Evolutionary conservation across 2,329 filamentous ascomycete genomes (phyloP).

Genomic region (Hymenoscyphus scutula): DNA sequence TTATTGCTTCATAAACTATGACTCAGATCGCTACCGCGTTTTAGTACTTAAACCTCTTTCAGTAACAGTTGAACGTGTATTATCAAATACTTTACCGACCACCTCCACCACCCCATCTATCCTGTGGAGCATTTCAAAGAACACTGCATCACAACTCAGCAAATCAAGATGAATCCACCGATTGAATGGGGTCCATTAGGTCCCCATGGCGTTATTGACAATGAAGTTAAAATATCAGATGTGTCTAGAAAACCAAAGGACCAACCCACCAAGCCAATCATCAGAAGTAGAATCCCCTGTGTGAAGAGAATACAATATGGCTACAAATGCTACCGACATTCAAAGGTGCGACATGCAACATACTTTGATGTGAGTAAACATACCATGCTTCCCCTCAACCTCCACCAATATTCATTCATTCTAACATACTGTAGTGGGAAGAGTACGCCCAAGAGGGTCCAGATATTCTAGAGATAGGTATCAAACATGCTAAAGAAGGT

Average conservation of each 20-base stretch:
- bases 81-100: too few relatives aligned
- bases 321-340: not conserved
- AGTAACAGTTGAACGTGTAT: too few relatives aligned
- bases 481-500: not conserved
- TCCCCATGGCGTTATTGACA: not conserved
- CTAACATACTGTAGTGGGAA: too few relatives aligned
- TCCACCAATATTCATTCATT: too few relatives aligned
- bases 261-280: not conserved
- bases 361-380: too few relatives aligned
- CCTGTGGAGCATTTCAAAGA: too few relatives aligned
- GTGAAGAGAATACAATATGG: not conserved
- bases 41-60: too few relatives aligned
- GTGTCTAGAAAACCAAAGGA: not conserved
- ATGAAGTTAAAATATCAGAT: not conserved
- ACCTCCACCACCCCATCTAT: too few relatives aligned
- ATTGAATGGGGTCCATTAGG: not conserved
- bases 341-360: not conserved
- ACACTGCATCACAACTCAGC: too few relatives aligned
- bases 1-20: too few relatives aligned
- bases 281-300: not conserved
- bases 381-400: too few relatives aligned
- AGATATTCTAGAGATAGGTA: not conserved
- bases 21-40: too few relatives aligned
- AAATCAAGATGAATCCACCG: not conserved
- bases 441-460: not conserved